Evolutionary conservation across 495 filamentous ascomycete genomes (phyloP), one percentile per base, ranked within the genome.

Genomic region (Penicillium crystallinum): DNA sequence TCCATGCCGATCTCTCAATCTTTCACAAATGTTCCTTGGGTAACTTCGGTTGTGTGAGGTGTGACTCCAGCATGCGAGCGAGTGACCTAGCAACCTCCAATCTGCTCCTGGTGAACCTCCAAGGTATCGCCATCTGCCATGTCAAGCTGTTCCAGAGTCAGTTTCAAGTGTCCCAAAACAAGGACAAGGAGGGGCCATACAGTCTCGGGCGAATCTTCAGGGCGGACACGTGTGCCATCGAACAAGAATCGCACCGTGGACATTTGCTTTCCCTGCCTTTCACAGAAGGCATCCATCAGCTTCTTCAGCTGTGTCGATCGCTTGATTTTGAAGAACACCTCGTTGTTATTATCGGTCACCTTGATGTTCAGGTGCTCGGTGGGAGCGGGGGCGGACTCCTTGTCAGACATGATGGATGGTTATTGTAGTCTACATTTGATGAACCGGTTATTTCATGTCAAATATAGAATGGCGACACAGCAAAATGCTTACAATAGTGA

Each of bases 321-420:
- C 83, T 99, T 99, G 73, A 99, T 99, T 79, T 99, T 99, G 79
- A 99, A 99, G 72, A 99, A 99, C 57, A 99, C 95, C 61, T 99
- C 95, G 63, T 99, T 99, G 76, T 99, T 96, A 75, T 96, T 96
- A 59, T 99, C 95, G 0, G 95, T 97, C n/a, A 99, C 95, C 66
- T 99, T 99, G 78, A 99, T 97, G 70, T 99, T 99, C 7, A 99
- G 78, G 69, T 99, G 95, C 70, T 97, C 95, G 31, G 68, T 72
- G 21, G 78, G 71, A 37, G 80, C 77, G 35, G 84, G 81, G 49
- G 79, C 83, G 35, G 77, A 78, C 37, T 56, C 60, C 21, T 61
- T 46, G 19, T 63, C 63, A 17, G 63, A 55, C 63, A 66, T 66
- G 8, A 37, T 51, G 42, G 30, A 21, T 19, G 53, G 35, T 15